Percentiles rank a stretch among this genome's conserved stretches.
These are phyloP conservation scores for Rhizophora apiculata DNA, from an alignment of 345 rosid species.

Conservation along the genomic window DNA sequence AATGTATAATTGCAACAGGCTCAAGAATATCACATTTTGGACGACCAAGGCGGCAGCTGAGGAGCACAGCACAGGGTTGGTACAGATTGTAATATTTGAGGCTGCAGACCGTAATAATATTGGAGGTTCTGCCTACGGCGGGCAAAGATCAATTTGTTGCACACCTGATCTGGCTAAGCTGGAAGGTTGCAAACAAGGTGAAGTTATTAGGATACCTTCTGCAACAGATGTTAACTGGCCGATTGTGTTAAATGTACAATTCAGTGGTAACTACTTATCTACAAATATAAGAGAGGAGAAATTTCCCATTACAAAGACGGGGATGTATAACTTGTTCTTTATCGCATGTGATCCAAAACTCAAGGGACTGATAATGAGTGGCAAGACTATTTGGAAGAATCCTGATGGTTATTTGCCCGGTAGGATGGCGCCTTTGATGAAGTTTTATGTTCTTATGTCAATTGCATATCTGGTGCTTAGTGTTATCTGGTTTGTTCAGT, in stretches of 20 bases:
- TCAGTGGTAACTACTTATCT: conserved; percentile 42
- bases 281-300: conserved; percentile 43
- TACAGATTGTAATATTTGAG: conserved; percentile 87
- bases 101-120: conserved; percentile 88
- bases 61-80: conserved; percentile 48
- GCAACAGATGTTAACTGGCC: conserved; percentile 73
- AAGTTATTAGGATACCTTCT: conserved; percentile 85
- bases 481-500: conserved; percentile 75
- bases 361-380: conserved; percentile 71
- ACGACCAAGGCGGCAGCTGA: conserved; percentile 53
- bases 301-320: conserved; percentile 58
- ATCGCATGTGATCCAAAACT: conserved; percentile 83
- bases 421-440: conserved; percentile 93
- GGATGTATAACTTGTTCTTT: conserved; percentile 92
- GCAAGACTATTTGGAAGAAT: conserved; percentile 94
- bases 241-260: conserved; percentile 55
- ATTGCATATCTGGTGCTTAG: conserved; percentile 66
- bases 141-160: conserved; percentile 96
- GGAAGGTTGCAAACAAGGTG: conserved; percentile 93
- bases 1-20: conserved; percentile 35
- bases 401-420: conserved; percentile 92
- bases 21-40: conserved; percentile 74
- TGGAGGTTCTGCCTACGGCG: conserved; percentile 99
- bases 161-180: conserved; percentile 93
- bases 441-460: conserved; percentile 70